These are phyloP conservation scores for Circinella minor DNA, from an alignment of 371 early-diverging fungal genomes.

Conservation along the genomic window DNA sequence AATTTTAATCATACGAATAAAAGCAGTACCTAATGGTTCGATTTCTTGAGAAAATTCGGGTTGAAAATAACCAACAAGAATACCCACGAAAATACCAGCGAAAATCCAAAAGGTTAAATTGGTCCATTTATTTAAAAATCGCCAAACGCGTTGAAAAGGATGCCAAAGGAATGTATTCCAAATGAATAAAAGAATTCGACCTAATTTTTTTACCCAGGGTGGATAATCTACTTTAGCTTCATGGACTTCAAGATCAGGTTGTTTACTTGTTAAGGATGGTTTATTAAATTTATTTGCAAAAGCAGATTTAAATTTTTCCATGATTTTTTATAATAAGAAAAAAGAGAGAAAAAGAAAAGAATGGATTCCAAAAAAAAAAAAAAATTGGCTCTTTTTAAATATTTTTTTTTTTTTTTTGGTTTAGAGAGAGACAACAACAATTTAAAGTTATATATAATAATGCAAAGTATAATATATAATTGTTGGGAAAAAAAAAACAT, in stretches of 20 bases:
- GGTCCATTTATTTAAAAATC: conserved; percentile 45
- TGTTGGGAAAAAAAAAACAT: too few species aligned
- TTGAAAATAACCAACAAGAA: conserved; percentile 63
- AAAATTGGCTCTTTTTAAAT: too few species aligned
- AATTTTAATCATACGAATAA: conserved; percentile 74
- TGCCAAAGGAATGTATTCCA: conserved; percentile 16
- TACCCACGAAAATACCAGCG: conserved; percentile 62
- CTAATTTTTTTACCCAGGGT: conserved; percentile 11
- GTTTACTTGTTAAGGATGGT: not conserved
- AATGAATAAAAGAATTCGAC: not conserved
- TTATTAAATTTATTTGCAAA: not conserved
- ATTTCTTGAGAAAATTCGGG: conserved; percentile 51
- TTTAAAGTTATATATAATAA: too few species aligned
- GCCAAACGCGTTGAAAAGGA: conserved; percentile 17
- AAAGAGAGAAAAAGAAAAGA: too few species aligned
- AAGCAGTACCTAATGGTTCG: conserved; percentile 58
- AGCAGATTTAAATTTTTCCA: not conserved
- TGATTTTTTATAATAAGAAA: not conserved
- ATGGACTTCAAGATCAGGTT: conserved; percentile 9
- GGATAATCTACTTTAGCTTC: conserved; percentile 16
- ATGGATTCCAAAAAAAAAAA: too few species aligned
- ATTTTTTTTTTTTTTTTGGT: too few species aligned
- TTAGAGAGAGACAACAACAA: too few species aligned
- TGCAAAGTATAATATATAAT: too few species aligned
- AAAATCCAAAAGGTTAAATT: conserved; percentile 69